Conservation (phyloP, 1,284 basidiomycete species). For the Tremellales sp. region DNA sequence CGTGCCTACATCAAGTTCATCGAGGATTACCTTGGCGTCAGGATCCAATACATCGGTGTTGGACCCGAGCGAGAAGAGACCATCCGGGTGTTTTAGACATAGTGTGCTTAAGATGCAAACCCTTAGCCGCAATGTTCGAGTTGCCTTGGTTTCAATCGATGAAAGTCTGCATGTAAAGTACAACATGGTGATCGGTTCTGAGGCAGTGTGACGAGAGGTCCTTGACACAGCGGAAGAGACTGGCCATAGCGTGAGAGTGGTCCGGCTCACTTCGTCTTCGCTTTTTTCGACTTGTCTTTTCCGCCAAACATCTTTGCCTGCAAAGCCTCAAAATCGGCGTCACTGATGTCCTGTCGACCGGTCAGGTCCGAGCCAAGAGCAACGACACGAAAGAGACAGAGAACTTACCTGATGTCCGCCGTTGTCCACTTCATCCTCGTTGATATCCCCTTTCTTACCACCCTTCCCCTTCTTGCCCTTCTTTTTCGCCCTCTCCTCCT, state of each 20-base stretch:
- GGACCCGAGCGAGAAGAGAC: conserved; percentile 46
- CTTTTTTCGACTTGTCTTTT: conserved; percentile 14
- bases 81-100: conserved; percentile 32
- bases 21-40: conserved; percentile 72
- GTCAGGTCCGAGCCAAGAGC: background rate
- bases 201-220: no score
- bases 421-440: conserved; percentile 10
- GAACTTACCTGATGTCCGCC: conserved; percentile 22
- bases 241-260: no score
- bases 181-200: no score
- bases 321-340: conserved; percentile 42
- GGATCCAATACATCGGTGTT: conserved; percentile 58
- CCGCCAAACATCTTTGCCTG: conserved; percentile 41
- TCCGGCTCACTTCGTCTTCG: conserved; percentile 1
- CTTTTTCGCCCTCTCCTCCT: conserved; percentile 29
- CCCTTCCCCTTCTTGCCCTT: conserved; percentile 27
- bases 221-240: no score
- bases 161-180: no score
- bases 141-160: background rate
- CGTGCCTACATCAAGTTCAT: conserved; percentile 84
- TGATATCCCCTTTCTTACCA: conserved; percentile 11
- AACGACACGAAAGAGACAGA: background rate
- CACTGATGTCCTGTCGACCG: conserved; percentile 29
- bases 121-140: background rate
- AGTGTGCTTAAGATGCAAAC: background rate